Evolutionary conservation across 1,284 basidiomycete species (phyloP).

Genomic region (Sutorius eximius): DNA sequence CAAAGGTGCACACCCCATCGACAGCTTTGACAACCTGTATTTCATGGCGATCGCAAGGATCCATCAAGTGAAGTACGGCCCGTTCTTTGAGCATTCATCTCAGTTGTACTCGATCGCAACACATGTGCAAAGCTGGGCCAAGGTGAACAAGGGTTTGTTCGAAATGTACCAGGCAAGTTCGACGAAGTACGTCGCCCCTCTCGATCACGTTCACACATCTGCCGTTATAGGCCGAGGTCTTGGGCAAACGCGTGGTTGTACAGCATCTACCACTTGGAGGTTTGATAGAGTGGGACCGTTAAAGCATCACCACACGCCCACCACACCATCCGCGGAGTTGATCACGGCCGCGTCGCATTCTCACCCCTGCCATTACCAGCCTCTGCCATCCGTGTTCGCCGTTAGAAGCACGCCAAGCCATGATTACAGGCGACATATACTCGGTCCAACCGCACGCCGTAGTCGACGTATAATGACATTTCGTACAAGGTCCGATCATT

Average conservation of each 20-base stretch:
- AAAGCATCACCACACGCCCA: constrained; percentile 4
- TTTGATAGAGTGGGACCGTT: constrained; percentile 61
- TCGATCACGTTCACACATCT: constrained; percentile 1
- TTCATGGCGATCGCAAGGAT: constrained; percentile 82
- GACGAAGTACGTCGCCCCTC: neutral
- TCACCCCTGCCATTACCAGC: constrained; percentile 15
- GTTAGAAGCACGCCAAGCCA: constrained; percentile 3
- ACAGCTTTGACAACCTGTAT: constrained; percentile 61
- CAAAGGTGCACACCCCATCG: constrained; percentile 35
- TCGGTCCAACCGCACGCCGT: neutral
- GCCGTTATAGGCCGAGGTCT: constrained; percentile 78
- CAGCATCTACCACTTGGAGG: constrained; percentile 92
- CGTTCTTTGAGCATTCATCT: constrained; percentile 92
- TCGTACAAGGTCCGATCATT: constrained; percentile 5
- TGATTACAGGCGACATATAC: neutral
- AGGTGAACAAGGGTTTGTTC: constrained; percentile 86
- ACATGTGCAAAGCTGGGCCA: constrained; percentile 84
- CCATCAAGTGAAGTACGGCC: constrained; percentile 78
- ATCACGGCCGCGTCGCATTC: constrained; percentile 12
- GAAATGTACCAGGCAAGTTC: constrained; percentile 88
- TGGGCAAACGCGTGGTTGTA: constrained; percentile 94
- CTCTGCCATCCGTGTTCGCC: constrained; percentile 3
- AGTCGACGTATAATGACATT: neutral
- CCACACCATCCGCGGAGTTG: constrained; percentile 24
- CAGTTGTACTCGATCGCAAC: constrained; percentile 85